Evolutionary conservation across 495 filamentous ascomycete species (phyloP), one percentile per base, ranked within the genome.

Genomic region (Penicillium manginii): DNA sequence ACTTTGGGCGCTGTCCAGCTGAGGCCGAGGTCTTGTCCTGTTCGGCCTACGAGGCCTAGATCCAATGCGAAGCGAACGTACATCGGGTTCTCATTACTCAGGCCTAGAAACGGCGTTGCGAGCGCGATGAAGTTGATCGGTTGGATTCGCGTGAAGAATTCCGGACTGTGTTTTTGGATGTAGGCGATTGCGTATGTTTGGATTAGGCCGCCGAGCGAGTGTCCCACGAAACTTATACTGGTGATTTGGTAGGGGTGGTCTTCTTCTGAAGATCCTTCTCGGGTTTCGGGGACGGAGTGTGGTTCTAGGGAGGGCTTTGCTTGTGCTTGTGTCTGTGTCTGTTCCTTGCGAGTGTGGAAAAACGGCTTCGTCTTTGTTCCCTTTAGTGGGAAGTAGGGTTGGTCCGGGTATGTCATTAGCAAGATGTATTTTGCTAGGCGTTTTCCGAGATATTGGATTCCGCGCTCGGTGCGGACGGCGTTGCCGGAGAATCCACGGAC

Each of bases 11-110:
- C 86, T 57, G 91, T 85, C 96, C 96, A 98, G 17, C 91, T 96
- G 37, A 98, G 78, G 7, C 94, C 94, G 10, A 98, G 78, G 73
- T 98, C 94, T 70, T 98, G 91, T 3, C 94, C 94, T 7, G 94
- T 98, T 29, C 92, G 84, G 12, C 94, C 94, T 31, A 98, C 96
- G 8, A 98, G 83, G 7, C 94, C 96, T 69, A 98, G 92, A 66
- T 98, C 96, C 21, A 98, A 80, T 2, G 96, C 94, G 72, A 98
- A 98, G 57, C 92, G 96, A 64, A 98, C 91, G 73, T 98, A 98
- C 49, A 98, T 76, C 0, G 94, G 94, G 57, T 98, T 98, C 66
- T 98, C 94, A 68, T 98, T 96, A 73, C 93, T 97, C 47, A 98
- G 82, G 0, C 94, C 94, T 4, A 98, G 75, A 59, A 97, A 91